These are phyloP conservation scores for Corynespora cassiicola DNA, from an alignment of 2,329 filamentous ascomycete species.

Conservation along the genomic window DNA sequence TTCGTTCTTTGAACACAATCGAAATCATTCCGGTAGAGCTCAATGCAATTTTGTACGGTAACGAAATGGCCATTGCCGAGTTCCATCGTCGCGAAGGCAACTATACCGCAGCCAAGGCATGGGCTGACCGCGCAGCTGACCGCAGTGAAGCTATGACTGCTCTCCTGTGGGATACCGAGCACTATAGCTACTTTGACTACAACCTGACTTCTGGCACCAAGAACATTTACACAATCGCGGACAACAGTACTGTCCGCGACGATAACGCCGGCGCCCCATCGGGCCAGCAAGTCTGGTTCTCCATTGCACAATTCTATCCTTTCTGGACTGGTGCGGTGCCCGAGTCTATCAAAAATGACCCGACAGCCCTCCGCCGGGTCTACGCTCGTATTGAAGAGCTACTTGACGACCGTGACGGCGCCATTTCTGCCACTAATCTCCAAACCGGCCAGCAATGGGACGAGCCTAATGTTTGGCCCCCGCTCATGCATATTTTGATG, in stretches of 20 bases:
- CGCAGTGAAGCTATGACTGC: slow-evolving; percentile 68
- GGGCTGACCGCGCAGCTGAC: slow-evolving; percentile 56
- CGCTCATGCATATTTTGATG: slow-evolving; percentile 70
- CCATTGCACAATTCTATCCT: slow-evolving; percentile 68
- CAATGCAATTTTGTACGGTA: slow-evolving; percentile 72
- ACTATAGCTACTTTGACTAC: slow-evolving; percentile 72
- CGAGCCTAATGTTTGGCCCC: slow-evolving; percentile 74
- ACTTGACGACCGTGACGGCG: slow-evolving; percentile 61
- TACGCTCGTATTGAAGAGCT: slow-evolving; percentile 62
- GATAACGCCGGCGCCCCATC: slow-evolving; percentile 55
- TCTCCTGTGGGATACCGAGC: slow-evolving; percentile 69
- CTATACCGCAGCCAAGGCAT: slow-evolving; percentile 55
- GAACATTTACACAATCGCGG: slow-evolving; percentile 58
- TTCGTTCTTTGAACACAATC: slow-evolving; percentile 67
- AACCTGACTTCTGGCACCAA: slow-evolving; percentile 67
- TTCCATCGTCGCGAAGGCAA: slow-evolving; percentile 63
- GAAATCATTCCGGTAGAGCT: slow-evolving; percentile 69
- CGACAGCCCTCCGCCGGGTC: slow-evolving; percentile 61
- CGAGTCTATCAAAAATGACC: slow-evolving; percentile 62
- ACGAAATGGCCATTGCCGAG: slow-evolving; percentile 65
- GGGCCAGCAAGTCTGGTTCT: slow-evolving; percentile 65
- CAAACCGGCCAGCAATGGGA: slow-evolving; percentile 72
- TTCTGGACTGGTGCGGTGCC: slow-evolving; percentile 74
- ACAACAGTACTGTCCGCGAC: slow-evolving; percentile 48
- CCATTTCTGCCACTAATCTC: slow-evolving; percentile 68